Conservation (phyloP, 2,329 filamentous ascomycete genomes). For the Ophiocordyceps polyrhachis-furcata region DNA sequence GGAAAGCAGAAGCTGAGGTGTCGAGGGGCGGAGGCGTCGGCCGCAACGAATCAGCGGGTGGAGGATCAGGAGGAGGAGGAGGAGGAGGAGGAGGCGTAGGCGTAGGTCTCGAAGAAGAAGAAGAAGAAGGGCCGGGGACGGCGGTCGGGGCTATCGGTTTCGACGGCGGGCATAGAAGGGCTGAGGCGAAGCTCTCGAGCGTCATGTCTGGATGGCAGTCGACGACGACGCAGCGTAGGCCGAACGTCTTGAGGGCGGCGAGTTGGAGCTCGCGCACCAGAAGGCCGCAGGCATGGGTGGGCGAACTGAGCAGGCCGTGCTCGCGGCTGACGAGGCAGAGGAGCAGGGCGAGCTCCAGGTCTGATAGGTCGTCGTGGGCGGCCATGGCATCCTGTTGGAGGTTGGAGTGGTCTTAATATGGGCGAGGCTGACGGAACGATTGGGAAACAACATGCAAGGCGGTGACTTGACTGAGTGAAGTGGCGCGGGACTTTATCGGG, state of each 20-base stretch:
- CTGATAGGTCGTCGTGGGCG: constrained; percentile 57
- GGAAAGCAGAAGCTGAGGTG: not conserved
- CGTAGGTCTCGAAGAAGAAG: constrained; percentile 11
- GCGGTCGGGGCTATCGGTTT: constrained; percentile 1
- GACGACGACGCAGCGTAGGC: constrained; percentile 49
- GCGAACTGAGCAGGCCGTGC: constrained; percentile 75
- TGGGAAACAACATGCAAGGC: too few relatives aligned
- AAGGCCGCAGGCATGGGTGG: constrained; percentile 39
- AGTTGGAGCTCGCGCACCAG: constrained; percentile 58
- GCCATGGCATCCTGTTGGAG: constrained; percentile 32
- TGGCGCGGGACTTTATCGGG: too few relatives aligned
- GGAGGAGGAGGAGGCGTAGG: constrained; percentile 5
- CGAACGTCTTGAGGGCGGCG: constrained; percentile 54
- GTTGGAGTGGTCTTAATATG: too few relatives aligned
- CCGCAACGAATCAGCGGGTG: not conserved
- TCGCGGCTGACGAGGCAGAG: constrained; percentile 66
- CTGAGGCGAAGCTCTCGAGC: constrained; percentile 61
- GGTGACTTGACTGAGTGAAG: too few relatives aligned
- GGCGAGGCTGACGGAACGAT: not conserved
- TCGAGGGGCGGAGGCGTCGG: not conserved
- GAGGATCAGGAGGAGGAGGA: not conserved
- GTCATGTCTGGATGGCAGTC: constrained; percentile 56
- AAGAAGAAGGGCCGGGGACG: constrained; percentile 9
- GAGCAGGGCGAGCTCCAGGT: constrained; percentile 73
- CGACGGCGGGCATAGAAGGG: constrained; percentile 33